Base-by-base conservation (phyloP, 2,329 filamentous ascomycete genomes). In the Mollisiaceae sp. region DNA sequence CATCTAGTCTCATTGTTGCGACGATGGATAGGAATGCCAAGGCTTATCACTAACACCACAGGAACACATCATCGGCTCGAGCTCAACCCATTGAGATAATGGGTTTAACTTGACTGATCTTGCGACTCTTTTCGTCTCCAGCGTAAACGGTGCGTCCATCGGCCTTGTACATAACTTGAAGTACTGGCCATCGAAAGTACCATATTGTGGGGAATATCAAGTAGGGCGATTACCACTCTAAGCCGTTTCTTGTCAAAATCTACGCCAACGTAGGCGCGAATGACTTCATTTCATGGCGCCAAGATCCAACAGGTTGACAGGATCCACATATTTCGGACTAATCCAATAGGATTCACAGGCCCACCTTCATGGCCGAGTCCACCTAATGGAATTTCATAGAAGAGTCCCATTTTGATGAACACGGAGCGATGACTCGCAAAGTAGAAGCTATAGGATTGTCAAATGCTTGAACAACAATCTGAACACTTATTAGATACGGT, bases 401-500 rank as follows among this genome's bases (percentile, higher is more conserved):
- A 35, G 22, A 8, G 9, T 24, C 43, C 47, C 54, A 22, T 27
- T 55, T 43, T n/a, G 18, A 12, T 12, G 9, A 18, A 36, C 15
- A 56, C n/a, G 45, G 55, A 39, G 32, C 50, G 54, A 58, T 47
- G 35, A 14, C 20, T n/a, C 50, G 32, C 22, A 18, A 41, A 74
- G 91, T 91, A 77, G 94, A 43, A 18, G 18, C n/a, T 94, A 91
- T 43, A 2, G 41, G 41, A n/a, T 2, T 43, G 15, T 43, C 41
- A 43, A 18, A 43, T 15, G n/a, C 41, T n/a, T 18, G 41, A 43
- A n/a, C 41, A 18, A 43, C 14, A 43, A 15, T 43, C 15, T 43
- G 14, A 43, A 43, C n/a, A 43, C 8, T n/a, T 43, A 43, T 43
- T 15, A 43, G 41, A 43, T 43, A 43, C n/a, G 15, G 12, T 43